Evolutionary conservation across 345 rosid genomes (phyloP).

Genomic region (Atalantia buxifolia): DNA sequence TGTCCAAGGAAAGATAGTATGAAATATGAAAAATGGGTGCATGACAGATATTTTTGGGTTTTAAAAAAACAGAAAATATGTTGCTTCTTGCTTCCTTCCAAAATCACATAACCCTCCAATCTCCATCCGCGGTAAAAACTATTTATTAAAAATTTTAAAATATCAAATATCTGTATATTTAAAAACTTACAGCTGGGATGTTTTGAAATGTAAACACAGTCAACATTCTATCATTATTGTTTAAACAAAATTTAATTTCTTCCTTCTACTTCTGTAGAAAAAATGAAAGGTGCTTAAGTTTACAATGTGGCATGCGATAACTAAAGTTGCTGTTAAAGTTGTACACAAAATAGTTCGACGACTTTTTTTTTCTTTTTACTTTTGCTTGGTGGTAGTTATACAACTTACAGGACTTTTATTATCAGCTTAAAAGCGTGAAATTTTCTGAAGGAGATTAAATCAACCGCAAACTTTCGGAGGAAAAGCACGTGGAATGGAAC

Average conservation of each 20-base stretch:
- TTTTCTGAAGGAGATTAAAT: not conserved
- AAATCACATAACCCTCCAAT: conserved; percentile 18
- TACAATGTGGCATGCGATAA: not conserved
- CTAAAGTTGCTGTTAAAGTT: not conserved
- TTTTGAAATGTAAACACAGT: not conserved
- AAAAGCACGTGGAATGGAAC: conserved; percentile 8
- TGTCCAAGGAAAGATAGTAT: conserved; percentile 18
- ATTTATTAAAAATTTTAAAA: too few relatives aligned
- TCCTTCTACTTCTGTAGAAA: not conserved
- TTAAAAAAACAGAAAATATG: not conserved
- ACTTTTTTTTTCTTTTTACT: not conserved
- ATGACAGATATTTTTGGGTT: conserved; percentile 36
- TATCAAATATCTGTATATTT: not conserved
- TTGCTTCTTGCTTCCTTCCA: conserved; percentile 1
- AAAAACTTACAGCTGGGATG: conserved; percentile 18
- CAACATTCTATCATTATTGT: not conserved
- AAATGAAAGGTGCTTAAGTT: not conserved
- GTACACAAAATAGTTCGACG: not conserved
- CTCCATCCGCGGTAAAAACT: conserved; percentile 10
- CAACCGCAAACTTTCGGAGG: not conserved
- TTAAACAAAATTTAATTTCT: not conserved
- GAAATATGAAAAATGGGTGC: conserved; percentile 32
- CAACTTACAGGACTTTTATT: not conserved
- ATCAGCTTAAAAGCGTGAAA: conserved; percentile 4
- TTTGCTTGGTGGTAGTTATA: not conserved